These are phyloP conservation scores for Podaxis carcinomalis DNA, from an alignment of 768 basidiomycete genomes.

Conservation along the genomic window DNA sequence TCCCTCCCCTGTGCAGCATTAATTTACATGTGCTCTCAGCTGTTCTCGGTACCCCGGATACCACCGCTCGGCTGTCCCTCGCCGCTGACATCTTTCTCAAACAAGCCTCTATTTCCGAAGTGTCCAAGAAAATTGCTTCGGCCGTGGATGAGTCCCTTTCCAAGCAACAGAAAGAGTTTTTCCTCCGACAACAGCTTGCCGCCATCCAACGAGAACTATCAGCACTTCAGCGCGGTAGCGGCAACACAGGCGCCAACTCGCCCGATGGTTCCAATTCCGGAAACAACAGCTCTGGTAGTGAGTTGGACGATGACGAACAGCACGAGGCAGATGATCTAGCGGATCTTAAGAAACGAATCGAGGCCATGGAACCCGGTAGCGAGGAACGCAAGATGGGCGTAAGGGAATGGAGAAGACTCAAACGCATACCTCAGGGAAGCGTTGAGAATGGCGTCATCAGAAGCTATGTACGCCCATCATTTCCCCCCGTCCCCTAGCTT, in stretches of 20 bases:
- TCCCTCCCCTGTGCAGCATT: not conserved
- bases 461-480: slow-evolving; percentile 55
- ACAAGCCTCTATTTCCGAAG: slow-evolving; percentile 74
- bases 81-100: slow-evolving; percentile 72
- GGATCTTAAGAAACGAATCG: slow-evolving; percentile 67
- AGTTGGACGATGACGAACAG: slow-evolving; percentile 74
- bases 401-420: slow-evolving; percentile 79
- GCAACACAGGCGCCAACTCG: slow-evolving; percentile 7
- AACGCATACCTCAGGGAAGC: slow-evolving; percentile 84
- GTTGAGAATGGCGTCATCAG: slow-evolving; percentile 89
- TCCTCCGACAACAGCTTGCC: slow-evolving; percentile 77
- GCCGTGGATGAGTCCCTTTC: slow-evolving; percentile 82
- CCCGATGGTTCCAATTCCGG: slow-evolving; percentile 15
- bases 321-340: slow-evolving; percentile 79
- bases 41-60: slow-evolving; percentile 55
- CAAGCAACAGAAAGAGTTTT: slow-evolving; percentile 85
- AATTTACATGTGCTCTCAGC: slow-evolving; percentile 30
- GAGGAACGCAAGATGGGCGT: slow-evolving; percentile 83
- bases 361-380: slow-evolving; percentile 64
- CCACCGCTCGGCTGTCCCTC: slow-evolving; percentile 58
- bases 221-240: slow-evolving; percentile 37
- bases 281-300: slow-evolving; percentile 34
- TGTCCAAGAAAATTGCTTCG: slow-evolving; percentile 74
- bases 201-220: slow-evolving; percentile 77
- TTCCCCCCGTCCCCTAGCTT: not conserved